A percentile compares a stretch with the other conserved stretches of the same genome.
Evolutionary conservation across 371 early-diverging fungal species (phyloP).

Genomic region (Zychaea mexicana): DNA sequence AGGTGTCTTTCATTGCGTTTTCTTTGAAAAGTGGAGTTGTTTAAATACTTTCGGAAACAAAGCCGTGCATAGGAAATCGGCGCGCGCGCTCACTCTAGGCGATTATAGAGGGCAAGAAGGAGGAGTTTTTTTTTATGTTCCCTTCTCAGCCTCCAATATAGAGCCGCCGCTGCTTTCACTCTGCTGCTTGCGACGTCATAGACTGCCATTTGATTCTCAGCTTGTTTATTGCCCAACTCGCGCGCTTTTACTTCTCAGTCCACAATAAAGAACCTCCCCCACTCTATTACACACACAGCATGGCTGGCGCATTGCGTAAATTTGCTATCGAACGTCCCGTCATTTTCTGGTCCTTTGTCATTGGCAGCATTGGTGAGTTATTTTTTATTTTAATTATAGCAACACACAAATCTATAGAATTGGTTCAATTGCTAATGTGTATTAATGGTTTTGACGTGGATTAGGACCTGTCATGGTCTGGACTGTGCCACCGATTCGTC

Average conservation of each 20-base stretch:
- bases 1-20: background rate
- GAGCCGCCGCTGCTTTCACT: too few relatives aligned
- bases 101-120: too few relatives aligned
- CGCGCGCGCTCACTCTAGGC: too few relatives aligned
- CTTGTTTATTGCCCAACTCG: background rate
- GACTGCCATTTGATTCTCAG: background rate
- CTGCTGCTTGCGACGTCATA: background rate
- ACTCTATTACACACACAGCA: background rate
- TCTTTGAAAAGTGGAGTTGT: too few relatives aligned
- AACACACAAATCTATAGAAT: background rate
- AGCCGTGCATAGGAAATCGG: too few relatives aligned
- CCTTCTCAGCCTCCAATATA: too few relatives aligned
- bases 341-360: slow-evolving; percentile 48
- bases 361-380: slow-evolving; percentile 42
- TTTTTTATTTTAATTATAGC: background rate
- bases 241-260: too few relatives aligned
- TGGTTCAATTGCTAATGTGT: background rate
- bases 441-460: background rate
- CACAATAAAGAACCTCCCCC: background rate
- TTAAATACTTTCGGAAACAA: too few relatives aligned
- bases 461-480: slow-evolving; percentile 51
- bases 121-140: too few relatives aligned
- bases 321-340: slow-evolving; percentile 46
- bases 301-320: slow-evolving; percentile 37
- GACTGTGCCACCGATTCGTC: slow-evolving; percentile 49